These are phyloP conservation scores for Nicotiana undulata DNA, from an alignment of 257 asterid species.

Conservation along the genomic window DNA sequence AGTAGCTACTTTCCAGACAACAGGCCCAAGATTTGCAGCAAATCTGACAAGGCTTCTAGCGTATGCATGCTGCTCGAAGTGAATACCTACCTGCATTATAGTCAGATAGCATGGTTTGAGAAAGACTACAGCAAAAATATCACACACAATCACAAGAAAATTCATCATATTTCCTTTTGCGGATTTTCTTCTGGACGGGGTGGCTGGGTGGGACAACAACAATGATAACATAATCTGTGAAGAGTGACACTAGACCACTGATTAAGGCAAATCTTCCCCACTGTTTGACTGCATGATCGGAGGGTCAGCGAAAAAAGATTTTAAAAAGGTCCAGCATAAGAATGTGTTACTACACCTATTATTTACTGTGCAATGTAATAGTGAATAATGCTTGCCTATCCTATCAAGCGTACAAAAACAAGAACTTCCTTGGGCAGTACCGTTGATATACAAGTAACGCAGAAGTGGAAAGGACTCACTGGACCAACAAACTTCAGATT, in stretches of 20 bases:
- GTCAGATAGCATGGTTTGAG: not conserved
- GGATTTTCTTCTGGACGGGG: too few species aligned
- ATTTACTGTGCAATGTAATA: not conserved
- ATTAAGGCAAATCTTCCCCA: not conserved
- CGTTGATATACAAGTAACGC: not conserved
- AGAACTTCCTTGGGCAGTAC: not conserved
- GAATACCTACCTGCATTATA: conserved; percentile 64
- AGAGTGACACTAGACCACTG: not conserved
- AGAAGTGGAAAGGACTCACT: not conserved
- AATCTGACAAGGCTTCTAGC: conserved; percentile 80
- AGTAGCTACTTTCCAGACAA: conserved; percentile 73
- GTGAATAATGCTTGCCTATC: not conserved
- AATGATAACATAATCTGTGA: not conserved
- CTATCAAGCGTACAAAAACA: not conserved
- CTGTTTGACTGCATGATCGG: not conserved
- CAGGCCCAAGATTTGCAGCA: conserved; percentile 84
- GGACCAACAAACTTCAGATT: not conserved
- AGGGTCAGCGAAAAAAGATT: conserved; percentile 16
- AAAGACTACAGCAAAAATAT: not conserved
- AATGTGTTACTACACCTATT: not conserved
- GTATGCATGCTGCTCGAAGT: conserved; percentile 58
- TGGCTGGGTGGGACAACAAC: not conserved
- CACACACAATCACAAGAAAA: not conserved
- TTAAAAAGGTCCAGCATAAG: not conserved
- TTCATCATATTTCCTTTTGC: not conserved